Evolutionary conservation across 176 grass and related monocot genomes (phyloP).

Genomic region (Lolium rigidum): DNA sequence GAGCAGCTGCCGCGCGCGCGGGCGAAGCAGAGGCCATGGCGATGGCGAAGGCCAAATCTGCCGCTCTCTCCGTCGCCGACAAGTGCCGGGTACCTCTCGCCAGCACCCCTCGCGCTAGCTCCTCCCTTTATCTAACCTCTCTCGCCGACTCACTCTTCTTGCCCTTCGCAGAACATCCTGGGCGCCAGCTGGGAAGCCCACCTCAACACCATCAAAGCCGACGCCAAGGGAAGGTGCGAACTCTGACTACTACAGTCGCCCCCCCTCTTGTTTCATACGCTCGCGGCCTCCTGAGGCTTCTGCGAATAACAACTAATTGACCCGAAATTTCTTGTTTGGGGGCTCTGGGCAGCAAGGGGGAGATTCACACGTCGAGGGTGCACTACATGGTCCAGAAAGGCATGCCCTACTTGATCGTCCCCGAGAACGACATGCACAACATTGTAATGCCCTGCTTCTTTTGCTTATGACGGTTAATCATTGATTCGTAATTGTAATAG

Average conservation of each 20-base stretch:
- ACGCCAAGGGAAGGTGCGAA: conserved; percentile 77
- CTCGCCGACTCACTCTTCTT: neutral
- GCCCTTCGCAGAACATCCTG: conserved; percentile 71
- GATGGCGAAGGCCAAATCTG: conserved; percentile 52
- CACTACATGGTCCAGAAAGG: conserved; percentile 81
- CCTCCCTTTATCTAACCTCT: neutral
- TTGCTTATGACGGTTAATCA: no score
- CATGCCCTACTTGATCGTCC: conserved; percentile 66
- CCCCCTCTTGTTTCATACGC: neutral
- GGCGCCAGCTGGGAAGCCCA: conserved; percentile 75
- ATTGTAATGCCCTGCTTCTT: conserved; percentile 45
- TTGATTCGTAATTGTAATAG: no score
- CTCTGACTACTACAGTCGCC: no score
- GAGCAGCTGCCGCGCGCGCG: conserved; percentile 47
- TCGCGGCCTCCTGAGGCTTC: neutral
- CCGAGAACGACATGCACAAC: conserved; percentile 73
- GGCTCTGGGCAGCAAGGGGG: conserved; percentile 57
- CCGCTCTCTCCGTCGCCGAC: conserved; percentile 55
- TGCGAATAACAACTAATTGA: neutral
- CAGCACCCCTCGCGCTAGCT: neutral
- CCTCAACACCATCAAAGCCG: conserved; percentile 92
- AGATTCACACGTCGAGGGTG: conserved; percentile 83
- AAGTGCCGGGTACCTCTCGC: conserved; percentile 61
- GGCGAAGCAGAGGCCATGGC: conserved; percentile 21
- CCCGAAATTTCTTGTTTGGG: neutral